phyloP scores from a whole-genome alignment of 129 eudicot genomes.

The Ambrosia artemisiifolia region DNA sequence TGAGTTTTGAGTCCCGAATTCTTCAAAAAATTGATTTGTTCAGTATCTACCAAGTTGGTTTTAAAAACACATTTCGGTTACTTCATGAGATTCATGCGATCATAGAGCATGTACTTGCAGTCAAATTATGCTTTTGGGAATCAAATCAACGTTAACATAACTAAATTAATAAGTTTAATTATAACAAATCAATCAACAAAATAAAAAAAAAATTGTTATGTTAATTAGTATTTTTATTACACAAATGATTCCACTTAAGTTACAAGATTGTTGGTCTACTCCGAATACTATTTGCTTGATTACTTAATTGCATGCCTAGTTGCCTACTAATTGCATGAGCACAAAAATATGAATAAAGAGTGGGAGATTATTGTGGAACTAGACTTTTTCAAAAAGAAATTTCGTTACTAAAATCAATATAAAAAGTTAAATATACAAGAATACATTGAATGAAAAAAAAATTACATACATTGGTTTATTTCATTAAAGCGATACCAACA shows the following conservation, averaged over 20 bases:
- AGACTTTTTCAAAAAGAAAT: too few relatives aligned
- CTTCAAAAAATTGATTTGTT: neutral
- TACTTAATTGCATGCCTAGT: conserved; percentile 8
- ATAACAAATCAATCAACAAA: neutral
- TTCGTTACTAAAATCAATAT: too few relatives aligned
- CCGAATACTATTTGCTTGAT: conserved; percentile 13
- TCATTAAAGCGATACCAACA: too few relatives aligned
- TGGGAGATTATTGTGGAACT: neutral
- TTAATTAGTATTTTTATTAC: neutral
- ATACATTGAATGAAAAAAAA: too few relatives aligned
- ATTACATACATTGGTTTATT: too few relatives aligned
- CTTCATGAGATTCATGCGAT: conserved; percentile 30
- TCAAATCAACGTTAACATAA: conserved; percentile 15
- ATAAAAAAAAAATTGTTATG: neutral
- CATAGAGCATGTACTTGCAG: conserved; percentile 25
- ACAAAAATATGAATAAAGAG: neutral
- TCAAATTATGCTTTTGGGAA: conserved; percentile 28
- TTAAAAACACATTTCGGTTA: neutral
- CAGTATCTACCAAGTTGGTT: conserved; percentile 18
- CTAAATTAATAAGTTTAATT: neutral
- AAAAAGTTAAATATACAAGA: too few relatives aligned
- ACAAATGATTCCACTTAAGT: neutral
- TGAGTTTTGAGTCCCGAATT: conserved; percentile 6
- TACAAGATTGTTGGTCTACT: conserved; percentile 9
- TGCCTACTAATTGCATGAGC: neutral